phyloP scores from a whole-genome alignment of 805 yeast species.

The Tetrapisispora taiwanensis region DNA sequence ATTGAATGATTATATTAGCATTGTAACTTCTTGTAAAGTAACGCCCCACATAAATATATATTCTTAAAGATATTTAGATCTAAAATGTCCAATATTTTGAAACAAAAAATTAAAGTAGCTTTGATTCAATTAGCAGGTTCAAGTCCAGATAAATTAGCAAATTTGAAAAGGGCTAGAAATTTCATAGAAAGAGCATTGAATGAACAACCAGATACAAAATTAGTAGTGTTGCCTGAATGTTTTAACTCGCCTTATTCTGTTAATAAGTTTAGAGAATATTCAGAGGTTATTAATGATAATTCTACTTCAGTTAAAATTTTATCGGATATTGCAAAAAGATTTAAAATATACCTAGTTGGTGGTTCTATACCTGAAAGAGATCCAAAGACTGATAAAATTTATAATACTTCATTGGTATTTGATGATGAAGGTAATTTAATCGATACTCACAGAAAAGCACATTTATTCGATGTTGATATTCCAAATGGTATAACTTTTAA shows the following conservation, averaged over 20 bases:
- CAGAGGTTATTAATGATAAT: constrained; percentile 76
- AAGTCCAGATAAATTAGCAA: constrained; percentile 59
- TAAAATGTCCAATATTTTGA: constrained; percentile 4
- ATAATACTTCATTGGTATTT: constrained; percentile 69
- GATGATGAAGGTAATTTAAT: constrained; percentile 61
- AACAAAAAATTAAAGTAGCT: constrained; percentile 62
- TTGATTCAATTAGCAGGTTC: constrained; percentile 75
- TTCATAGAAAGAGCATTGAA: constrained; percentile 54
- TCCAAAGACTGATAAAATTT: constrained; percentile 44
- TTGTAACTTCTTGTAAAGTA: too few species aligned
- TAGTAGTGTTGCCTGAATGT: constrained; percentile 88
- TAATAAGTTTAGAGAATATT: constrained; percentile 73
- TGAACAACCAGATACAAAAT: constrained; percentile 50
- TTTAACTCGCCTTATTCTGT: constrained; percentile 94
- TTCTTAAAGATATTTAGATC: too few species aligned
- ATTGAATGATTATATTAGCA: too few species aligned
- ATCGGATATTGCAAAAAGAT: constrained; percentile 53
- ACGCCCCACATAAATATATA: too few species aligned
- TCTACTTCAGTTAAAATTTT: constrained; percentile 46
- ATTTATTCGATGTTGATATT: constrained; percentile 83
- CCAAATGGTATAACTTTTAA: constrained; percentile 85
- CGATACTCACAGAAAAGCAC: constrained; percentile 85
- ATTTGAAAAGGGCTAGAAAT: constrained; percentile 56
- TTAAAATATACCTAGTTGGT: constrained; percentile 62
- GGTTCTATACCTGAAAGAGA: constrained; percentile 85